phyloP scores from a whole-genome alignment of 257 asterid genomes.

The Solanum pinnatisectum region DNA sequence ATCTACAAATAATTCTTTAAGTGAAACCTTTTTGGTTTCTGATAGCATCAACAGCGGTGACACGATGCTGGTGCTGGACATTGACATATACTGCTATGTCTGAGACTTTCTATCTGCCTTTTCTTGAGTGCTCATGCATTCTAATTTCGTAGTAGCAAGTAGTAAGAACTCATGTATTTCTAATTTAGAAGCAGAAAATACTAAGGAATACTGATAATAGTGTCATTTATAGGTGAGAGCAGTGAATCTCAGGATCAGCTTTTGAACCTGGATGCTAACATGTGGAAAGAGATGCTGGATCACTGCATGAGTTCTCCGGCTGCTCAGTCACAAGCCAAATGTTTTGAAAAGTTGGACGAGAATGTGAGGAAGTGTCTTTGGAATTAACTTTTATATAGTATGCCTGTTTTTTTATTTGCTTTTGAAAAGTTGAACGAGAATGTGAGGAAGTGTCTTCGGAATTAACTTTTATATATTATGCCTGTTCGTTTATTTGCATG shows the following conservation, averaged over 20 bases:
- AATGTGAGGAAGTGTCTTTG: slow-evolving; percentile 21
- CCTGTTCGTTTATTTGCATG: not conserved
- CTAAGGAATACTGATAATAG: slow-evolving; percentile 12
- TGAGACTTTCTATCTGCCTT: not conserved
- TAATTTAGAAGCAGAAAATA: slow-evolving; percentile 1
- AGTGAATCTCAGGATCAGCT: slow-evolving; percentile 23
- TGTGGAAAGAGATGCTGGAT: slow-evolving; percentile 54
- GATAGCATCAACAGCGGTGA: not conserved
- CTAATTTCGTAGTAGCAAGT: not conserved
- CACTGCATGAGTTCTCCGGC: slow-evolving; percentile 27
- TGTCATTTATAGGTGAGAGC: slow-evolving; percentile 30
- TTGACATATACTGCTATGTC: not conserved
- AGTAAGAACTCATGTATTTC: not conserved
- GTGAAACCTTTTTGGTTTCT: not conserved
- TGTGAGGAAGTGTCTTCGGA: slow-evolving; percentile 17
- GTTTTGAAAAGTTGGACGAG: slow-evolving; percentile 8
- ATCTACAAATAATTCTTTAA: not conserved
- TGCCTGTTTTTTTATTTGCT: not conserved
- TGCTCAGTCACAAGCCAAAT: slow-evolving; percentile 25
- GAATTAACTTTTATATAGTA: not conserved
- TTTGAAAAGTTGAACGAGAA: slow-evolving; percentile 7
- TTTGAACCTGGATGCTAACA: slow-evolving; percentile 24
- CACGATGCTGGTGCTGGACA: not conserved
- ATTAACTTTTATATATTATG: not conserved
- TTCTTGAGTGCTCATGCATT: not conserved